Evolutionary conservation across 768 basidiomycete genomes (phyloP), one percentile per base, ranked within the genome.

Genomic region (Clitopilus hobsonii): DNA sequence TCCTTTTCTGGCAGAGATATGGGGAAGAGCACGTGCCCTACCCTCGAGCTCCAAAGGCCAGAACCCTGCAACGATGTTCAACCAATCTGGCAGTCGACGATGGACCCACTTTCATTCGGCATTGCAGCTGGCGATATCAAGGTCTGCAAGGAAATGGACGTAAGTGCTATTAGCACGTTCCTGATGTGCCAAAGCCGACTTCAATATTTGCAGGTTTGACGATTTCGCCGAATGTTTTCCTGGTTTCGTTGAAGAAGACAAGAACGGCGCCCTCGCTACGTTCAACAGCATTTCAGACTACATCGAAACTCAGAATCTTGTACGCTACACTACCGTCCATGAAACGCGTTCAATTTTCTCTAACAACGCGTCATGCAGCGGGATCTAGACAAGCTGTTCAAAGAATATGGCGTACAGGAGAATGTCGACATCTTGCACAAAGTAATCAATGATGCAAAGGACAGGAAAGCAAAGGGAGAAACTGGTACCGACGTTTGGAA

Each of bases 391-490:
- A 79, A 83, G 30, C 58, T 91, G n/a, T 85, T 90, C 65, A 80
- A 75, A 25, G 79, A 86, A 53, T 85, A 87, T 61, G 75, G 81
- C 51, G 83, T 88, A 1, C 81, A 82, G 59, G 83, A 85, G 45
- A 86, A 82, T 59, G 79, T 91, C 27, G 89, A 92, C 65, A 75
- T 75, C 3, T 74, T 92, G 11, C 88, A 91, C 57, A 74, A 75
- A 10, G 79, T 89, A 13, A 82, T 91, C 1, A 81, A 75, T 10
- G 88, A 89, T 27, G 89, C 88, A 58, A 84, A 65, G 63, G 78
- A 78, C 18, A 71, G 78, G 22, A 82, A 84, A 52, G 76, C 75
- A 29, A 72, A 74, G 47, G 75, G 76, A 6, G 76, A 74, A 38
- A 59, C 67, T 11, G 73, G 74, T 0, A 78, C 75, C 13, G 86